Percentiles rank a stretch among this genome's conserved stretches.
These are phyloP conservation scores for Trichosporon ovoides DNA, from an alignment of 1,284 basidiomycete genomes.

Conservation along the genomic window DNA sequence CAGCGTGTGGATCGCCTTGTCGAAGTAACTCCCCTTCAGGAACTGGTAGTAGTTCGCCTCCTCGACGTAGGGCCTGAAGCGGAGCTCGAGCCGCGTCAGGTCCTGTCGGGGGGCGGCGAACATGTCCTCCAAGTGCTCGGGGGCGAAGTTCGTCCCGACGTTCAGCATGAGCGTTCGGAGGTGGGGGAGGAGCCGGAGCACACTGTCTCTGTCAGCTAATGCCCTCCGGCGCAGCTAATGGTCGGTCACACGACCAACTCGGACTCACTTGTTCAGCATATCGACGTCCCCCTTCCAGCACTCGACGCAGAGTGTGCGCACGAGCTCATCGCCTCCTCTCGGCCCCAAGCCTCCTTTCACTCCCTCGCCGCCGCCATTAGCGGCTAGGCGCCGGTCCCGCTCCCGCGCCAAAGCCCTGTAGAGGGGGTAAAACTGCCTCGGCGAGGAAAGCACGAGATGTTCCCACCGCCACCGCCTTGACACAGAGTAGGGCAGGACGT, in stretches of 20 bases:
- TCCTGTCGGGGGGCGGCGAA: constrained; percentile 37
- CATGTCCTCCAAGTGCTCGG: constrained; percentile 49
- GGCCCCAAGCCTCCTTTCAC: constrained; percentile 4
- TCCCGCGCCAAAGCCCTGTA: not conserved
- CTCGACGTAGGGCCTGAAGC: constrained; percentile 50
- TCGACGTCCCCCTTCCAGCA: constrained; percentile 48
- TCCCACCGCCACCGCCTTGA: not conserved
- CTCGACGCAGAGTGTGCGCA: constrained; percentile 18
- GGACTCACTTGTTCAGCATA: constrained; percentile 48
- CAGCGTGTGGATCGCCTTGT: constrained; percentile 47
- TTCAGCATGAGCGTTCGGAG: constrained; percentile 41
- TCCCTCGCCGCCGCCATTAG: too few relatives aligned
- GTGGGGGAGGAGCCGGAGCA: constrained; percentile 39
- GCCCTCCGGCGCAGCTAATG: too few relatives aligned
- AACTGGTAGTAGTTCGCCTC: constrained; percentile 49
- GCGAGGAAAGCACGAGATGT: constrained; percentile 12
- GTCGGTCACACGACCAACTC: too few relatives aligned
- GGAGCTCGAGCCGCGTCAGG: constrained; percentile 42
- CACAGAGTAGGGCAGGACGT: constrained; percentile 34
- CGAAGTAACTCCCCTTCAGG: constrained; percentile 48
- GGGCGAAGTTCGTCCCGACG: constrained; percentile 49
- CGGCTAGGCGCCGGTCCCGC: constrained; percentile 17
- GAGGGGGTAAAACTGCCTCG: constrained; percentile 17
- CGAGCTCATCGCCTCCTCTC: constrained; percentile 21
- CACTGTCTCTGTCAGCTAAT: constrained; percentile 20